Base-by-base conservation (phyloP, 306 rosid species). In the Mimosa pudica region DNA sequence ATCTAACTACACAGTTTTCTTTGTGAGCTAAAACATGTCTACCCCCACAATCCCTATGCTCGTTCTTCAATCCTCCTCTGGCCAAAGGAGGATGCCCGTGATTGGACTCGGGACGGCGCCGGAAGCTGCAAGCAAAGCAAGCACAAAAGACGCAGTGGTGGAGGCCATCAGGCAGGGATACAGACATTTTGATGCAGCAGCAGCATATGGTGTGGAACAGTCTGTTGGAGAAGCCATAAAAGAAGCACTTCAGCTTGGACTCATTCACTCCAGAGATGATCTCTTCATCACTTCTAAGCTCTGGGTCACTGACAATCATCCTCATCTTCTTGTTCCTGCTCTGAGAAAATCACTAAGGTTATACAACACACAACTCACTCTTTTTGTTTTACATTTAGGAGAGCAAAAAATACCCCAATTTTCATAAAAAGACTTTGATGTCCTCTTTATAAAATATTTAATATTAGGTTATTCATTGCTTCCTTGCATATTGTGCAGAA, bases 271-370 rank as follows among this genome's bases (percentile, higher is more conserved):
- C 7, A 67, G 86, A 5, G 20, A 85, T 9, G 54, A 88, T 0
- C 89, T 88, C 79, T 88, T 88, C 17, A 77, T 88, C 67, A 88
- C 89, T 58, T 83, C 89, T 10, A 88, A 85, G 76, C 88, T 88
- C 14, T 88, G 89, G 89, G 68, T 70, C 78, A 83, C 83, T 9
- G 77, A 88, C 0, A 84, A 84, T 5, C 89, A 85, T 35, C 86
- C 78, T 47, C 82, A 85, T 14, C 89, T 76, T 70, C 78, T 83
- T 17, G 1, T 84, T 10, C 74, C 88, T 5, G 86, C 89, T 30
- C 47, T 88, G 0, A 77, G 49, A 11, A 85, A 81, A 48, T 80
- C 89, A 16, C 87, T 88, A 2, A 9, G 75, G 90, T 87, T 4
- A 1, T 10, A 48, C 30, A 24, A 24, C 30, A 48, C 16, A 13